Percentiles rank a stretch among this genome's conserved stretches.
Conservation (phyloP, 1,139 yeast species). For the Sugiyamaella neomexicana region DNA sequence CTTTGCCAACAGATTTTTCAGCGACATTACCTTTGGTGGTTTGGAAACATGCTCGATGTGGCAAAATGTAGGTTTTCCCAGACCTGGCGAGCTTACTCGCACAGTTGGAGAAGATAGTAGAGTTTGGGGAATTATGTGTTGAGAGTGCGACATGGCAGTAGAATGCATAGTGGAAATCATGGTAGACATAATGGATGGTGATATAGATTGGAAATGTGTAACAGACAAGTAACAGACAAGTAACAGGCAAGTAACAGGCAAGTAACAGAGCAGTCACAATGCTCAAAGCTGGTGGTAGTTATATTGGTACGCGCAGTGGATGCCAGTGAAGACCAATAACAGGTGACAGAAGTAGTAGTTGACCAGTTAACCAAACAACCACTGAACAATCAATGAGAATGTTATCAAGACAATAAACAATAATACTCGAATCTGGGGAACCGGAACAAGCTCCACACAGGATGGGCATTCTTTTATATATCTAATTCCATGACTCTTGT, state of each 20-base stretch:
- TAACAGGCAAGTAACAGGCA: too few species aligned
- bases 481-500: not conserved
- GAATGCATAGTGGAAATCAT: not conserved
- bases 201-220: not conserved
- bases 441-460: not conserved
- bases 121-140: constrained; percentile 2
- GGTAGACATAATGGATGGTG: not conserved
- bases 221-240: too few species aligned
- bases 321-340: too few species aligned
- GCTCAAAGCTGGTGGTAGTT: too few species aligned
- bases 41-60: constrained; percentile 11
- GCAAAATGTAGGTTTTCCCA: constrained; percentile 9
- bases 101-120: constrained; percentile 8
- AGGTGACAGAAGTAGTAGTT: too few species aligned
- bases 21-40: constrained; percentile 2
- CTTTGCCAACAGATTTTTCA: constrained; percentile 42
- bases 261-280: too few species aligned
- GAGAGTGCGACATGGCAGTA: constrained; percentile 3
- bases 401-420: not conserved
- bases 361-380: too few species aligned
- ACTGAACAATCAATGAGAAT: too few species aligned
- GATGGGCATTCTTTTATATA: constrained; percentile 1
- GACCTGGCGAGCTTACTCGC: constrained; percentile 7
- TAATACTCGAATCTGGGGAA: constrained; percentile 4
- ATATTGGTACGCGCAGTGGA: too few species aligned